These are phyloP conservation scores for Triangularia setosa DNA, from an alignment of 2,329 filamentous ascomycete species.

Conservation along the genomic window DNA sequence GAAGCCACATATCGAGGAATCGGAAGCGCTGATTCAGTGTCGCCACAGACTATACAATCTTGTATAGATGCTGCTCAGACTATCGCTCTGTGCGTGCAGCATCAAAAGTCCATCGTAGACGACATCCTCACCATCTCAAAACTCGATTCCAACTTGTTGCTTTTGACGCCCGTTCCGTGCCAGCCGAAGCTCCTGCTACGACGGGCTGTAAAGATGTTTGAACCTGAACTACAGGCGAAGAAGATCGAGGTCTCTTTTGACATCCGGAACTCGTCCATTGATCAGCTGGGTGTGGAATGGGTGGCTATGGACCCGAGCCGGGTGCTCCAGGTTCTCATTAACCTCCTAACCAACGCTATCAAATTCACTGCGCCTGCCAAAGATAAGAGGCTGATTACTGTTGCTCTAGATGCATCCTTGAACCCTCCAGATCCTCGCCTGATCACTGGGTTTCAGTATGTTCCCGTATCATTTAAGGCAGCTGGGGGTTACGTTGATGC, in stretches of 20 bases:
- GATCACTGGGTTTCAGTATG: conserved; percentile 30
- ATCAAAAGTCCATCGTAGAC: conserved; percentile 77
- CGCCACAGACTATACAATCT: conserved; percentile 42
- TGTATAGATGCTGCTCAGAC: conserved; percentile 72
- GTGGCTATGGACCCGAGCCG: conserved; percentile 68
- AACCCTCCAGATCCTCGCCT: conserved; percentile 31
- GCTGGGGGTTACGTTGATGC: background rate
- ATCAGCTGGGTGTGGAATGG: conserved; percentile 56
- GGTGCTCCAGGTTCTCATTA: conserved; percentile 75
- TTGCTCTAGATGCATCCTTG: conserved; percentile 46
- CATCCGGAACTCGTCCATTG: conserved; percentile 57
- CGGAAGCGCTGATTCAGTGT: conserved; percentile 19
- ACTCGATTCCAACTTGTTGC: conserved; percentile 69
- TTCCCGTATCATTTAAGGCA: conserved; percentile 22
- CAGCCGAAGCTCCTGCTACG: conserved; percentile 64
- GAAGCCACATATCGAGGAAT: conserved; percentile 24
- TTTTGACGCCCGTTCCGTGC: conserved; percentile 66
- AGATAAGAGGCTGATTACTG: conserved; percentile 39
- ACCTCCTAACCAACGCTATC: conserved; percentile 75
- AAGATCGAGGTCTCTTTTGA: conserved; percentile 63
- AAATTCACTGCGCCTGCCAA: conserved; percentile 62
- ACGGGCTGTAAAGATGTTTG: conserved; percentile 71
- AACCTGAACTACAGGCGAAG: conserved; percentile 66
- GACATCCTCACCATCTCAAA: conserved; percentile 72
- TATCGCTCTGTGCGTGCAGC: conserved; percentile 71